Percentiles rank a stretch among this genome's conserved stretches.
These are phyloP conservation scores for Penicillium coffeae DNA, from an alignment of 495 filamentous ascomycete species.

Conservation along the genomic window DNA sequence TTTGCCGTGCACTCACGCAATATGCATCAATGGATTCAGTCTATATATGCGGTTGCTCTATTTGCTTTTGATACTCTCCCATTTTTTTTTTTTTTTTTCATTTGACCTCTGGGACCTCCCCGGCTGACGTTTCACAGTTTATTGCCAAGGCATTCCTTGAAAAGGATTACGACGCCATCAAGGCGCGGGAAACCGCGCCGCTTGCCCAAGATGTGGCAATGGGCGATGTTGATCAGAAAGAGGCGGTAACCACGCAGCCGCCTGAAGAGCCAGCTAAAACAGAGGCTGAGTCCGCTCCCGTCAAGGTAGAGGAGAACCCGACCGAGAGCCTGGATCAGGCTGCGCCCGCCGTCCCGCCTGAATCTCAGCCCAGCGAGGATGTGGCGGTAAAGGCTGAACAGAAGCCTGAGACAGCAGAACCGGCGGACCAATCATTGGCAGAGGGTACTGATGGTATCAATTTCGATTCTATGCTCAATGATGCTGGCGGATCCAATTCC, in stretches of 20 bases:
- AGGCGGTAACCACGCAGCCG: conserved; percentile 13
- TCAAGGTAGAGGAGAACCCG: conserved; percentile 14
- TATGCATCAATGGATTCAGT: neutral
- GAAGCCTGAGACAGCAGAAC: conserved; percentile 10
- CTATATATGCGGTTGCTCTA: neutral
- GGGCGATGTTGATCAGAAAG: conserved; percentile 22
- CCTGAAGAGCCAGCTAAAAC: conserved; percentile 12
- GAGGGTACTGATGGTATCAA: conserved; percentile 31
- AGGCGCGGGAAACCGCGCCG: conserved; percentile 30
- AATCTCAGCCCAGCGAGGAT: conserved; percentile 13
- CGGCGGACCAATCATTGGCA: conserved; percentile 17
- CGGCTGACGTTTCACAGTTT: conserved; percentile 25
- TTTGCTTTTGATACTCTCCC: conserved; percentile 2
- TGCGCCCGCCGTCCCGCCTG: conserved; percentile 12
- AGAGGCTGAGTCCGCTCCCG: conserved; percentile 10
- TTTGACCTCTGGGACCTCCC: neutral
- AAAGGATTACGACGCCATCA: conserved; percentile 41
- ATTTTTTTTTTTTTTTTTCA: conserved; percentile 1
- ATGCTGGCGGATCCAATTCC: conserved; percentile 30
- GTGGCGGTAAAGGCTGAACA: conserved; percentile 24
- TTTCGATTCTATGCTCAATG: conserved; percentile 38
- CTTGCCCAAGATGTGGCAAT: conserved; percentile 30
- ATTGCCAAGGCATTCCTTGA: conserved; percentile 46
- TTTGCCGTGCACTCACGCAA: conserved; percentile 2
- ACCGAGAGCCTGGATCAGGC: conserved; percentile 8